phyloP scores from a whole-genome alignment of 495 filamentous ascomycete genomes.

The Lasiosphaeria hispida region DNA sequence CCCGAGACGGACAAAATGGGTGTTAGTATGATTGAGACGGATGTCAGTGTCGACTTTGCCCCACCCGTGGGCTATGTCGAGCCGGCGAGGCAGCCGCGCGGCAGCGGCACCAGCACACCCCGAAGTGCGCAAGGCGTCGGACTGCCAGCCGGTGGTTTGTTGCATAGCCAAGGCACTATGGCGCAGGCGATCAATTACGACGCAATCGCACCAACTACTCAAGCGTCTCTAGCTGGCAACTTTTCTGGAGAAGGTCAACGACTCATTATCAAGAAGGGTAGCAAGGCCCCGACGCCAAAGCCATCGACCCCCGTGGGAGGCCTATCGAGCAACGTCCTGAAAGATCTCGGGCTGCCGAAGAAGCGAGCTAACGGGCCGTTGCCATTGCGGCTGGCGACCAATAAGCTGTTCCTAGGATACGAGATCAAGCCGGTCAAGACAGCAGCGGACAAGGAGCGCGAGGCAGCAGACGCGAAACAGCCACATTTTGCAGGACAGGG shows the following conservation, averaged over 20 bases:
- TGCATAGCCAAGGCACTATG: constrained; percentile 88
- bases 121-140: constrained; percentile 46
- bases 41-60: constrained; percentile 93
- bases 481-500: constrained; percentile 84
- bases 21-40: constrained; percentile 92
- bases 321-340: constrained; percentile 56
- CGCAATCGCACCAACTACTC: constrained; percentile 80
- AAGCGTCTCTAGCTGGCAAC: constrained; percentile 64
- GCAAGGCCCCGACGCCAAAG: constrained; percentile 75
- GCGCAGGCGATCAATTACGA: constrained; percentile 95
- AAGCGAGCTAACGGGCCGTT: constrained; percentile 73
- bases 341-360: constrained; percentile 34
- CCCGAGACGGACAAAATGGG: constrained; percentile 72
- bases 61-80: constrained; percentile 92
- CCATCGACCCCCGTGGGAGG: constrained; percentile 77
- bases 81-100: constrained; percentile 54
- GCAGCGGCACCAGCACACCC: constrained; percentile 62
- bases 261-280: constrained; percentile 74
- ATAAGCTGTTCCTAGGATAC: constrained; percentile 95
- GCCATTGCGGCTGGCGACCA: constrained; percentile 78
- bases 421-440: constrained; percentile 84
- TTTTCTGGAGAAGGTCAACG: constrained; percentile 77
- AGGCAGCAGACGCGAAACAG: constrained; percentile 60
- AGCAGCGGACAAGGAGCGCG: constrained; percentile 65
- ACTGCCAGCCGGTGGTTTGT: constrained; percentile 64